Base-by-base conservation (phyloP, 805 yeast species). In the Ogataea trehaloabstinens region DNA sequence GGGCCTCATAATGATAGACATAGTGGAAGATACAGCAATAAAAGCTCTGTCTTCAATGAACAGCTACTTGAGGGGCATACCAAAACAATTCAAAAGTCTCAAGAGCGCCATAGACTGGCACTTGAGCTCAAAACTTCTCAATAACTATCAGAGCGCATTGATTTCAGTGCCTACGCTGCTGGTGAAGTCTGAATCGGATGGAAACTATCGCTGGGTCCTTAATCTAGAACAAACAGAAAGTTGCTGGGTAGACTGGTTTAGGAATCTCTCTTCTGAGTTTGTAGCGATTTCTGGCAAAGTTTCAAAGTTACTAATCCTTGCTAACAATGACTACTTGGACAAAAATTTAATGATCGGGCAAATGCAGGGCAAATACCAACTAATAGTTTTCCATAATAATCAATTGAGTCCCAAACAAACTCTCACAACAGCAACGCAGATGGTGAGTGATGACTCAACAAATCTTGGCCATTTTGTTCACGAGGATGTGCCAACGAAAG, bases 351-450 rank as follows among this genome's bases (percentile, higher is more conserved):
- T 90, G 61, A 80, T 93, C 36, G 99, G 97, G 1, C 99, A 95
- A 62, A 93, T 93, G 99, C 98, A 90, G 63, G 99, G 99, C 2
- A 82, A 80, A 58, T 93, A 84, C 60, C 99, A 95, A 63, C 71
- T 93, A 28, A 80, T 86, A 11, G 93, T 89, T 4, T 82, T 88
- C 58, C 78, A 73, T 35, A 49, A 55, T 27, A 41, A 41, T 21
- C 46, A 49, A 10, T 29, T 51, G 22, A 43, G 46, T 12, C 28
- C 45, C 27, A 38, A 39, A 10, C 40, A 46, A 19, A 53, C 55
- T 8, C 22, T 53, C 5, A 53, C 63, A 3, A 52, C 62, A 6
- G 52, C 53, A 8, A 52, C 62, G 1, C 46, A 42, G 21, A 49
- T 44, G 6, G 38, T 52, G 10, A 35, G 41, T 15, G 52, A 42